Conservation (phyloP, 768 basidiomycete species). For the Leccinum longicurvipes region DNA sequence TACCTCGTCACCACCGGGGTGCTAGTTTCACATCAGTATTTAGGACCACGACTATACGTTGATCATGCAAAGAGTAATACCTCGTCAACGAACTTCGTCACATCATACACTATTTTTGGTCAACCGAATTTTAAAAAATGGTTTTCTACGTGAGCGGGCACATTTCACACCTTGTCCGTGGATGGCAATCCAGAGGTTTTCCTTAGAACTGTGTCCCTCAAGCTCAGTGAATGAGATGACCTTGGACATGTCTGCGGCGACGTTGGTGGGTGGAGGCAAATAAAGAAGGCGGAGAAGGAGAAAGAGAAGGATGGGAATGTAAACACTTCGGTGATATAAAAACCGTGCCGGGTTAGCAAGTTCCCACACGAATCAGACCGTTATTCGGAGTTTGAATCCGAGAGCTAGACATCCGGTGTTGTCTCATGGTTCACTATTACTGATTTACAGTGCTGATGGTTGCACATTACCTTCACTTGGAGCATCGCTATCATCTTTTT, state of each 20-base stretch:
- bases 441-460: not conserved
- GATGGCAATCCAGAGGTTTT: conserved; percentile 77
- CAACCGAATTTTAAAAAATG: not conserved
- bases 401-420: not conserved
- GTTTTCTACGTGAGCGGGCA: not conserved
- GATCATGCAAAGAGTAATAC: conserved; percentile 37
- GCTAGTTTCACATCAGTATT: conserved; percentile 43
- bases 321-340: conserved; percentile 11
- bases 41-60: not conserved
- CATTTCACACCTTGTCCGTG: conserved; percentile 69
- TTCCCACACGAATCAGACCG: conserved; percentile 25
- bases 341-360: conserved; percentile 20
- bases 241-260: conserved; percentile 41
- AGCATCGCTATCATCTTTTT: not conserved
- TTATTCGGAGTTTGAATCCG: not conserved
- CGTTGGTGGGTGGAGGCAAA: conserved; percentile 8
- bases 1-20: conserved; percentile 98
- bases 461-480: not conserved
- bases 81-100: conserved; percentile 93
- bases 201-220: conserved; percentile 69
- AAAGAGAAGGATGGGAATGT: conserved; percentile 3
- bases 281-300: conserved; percentile 6
- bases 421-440: not conserved
- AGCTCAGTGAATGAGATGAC: conserved; percentile 71
- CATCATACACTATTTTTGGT: conserved; percentile 74